A percentile compares a stretch with the other conserved stretches of the same genome.
Conservation (phyloP, 1,284 basidiomycete species). For the Malassezia pachydermatis region DNA sequence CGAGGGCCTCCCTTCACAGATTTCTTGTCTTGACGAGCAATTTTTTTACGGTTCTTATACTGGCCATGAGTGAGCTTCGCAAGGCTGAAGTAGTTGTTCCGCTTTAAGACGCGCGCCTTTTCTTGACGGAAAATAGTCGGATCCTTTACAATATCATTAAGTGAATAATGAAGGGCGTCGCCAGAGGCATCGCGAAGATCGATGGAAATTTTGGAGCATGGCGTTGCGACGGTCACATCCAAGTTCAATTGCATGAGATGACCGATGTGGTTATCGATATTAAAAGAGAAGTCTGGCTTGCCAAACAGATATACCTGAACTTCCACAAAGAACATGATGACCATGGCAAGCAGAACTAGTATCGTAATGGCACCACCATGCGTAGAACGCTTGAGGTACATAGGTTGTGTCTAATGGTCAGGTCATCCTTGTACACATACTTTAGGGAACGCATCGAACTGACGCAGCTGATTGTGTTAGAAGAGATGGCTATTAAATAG, state of each 20-base stretch:
- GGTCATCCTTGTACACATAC: constrained; percentile 6
- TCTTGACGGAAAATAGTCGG: constrained; percentile 54
- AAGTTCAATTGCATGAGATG: constrained; percentile 43
- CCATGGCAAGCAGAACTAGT: constrained; percentile 62
- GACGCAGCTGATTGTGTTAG: constrained; percentile 38
- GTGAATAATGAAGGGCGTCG: constrained; percentile 74
- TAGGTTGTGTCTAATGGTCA: constrained; percentile 54
- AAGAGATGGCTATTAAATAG: background rate
- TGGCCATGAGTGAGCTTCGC: constrained; percentile 14
- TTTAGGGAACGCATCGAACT: constrained; percentile 48
- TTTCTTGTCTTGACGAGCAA: constrained; percentile 14
- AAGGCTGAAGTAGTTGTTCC: constrained; percentile 1
- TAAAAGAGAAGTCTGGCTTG: constrained; percentile 55
- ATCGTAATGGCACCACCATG: constrained; percentile 79
- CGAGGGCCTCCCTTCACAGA: constrained; percentile 52
- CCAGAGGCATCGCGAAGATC: constrained; percentile 86
- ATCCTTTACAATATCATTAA: constrained; percentile 67
- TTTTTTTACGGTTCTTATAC: constrained; percentile 16
- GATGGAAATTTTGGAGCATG: constrained; percentile 57
- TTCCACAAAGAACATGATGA: constrained; percentile 72
- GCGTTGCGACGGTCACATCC: constrained; percentile 43
- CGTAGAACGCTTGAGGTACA: constrained; percentile 74
- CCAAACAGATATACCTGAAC: constrained; percentile 82
- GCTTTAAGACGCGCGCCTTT: background rate
- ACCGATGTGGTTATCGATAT: constrained; percentile 29